Evolutionary conservation across 768 basidiomycete species (phyloP).

Genomic region (Mycena maculata): DNA sequence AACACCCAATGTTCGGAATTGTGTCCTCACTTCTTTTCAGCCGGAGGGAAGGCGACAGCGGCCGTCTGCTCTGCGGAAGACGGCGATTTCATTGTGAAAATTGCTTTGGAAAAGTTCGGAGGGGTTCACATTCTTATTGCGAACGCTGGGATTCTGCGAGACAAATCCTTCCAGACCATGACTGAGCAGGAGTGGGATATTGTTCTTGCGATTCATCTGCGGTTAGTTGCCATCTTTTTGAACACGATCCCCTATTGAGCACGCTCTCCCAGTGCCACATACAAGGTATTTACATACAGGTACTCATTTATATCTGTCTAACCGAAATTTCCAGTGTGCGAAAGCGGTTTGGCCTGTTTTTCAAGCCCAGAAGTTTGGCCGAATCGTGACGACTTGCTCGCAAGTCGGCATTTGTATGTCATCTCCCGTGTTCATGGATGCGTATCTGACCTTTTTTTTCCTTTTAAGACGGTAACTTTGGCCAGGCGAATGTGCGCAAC

Average conservation of each 20-base stretch:
- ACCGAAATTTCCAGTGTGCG: conserved; percentile 68
- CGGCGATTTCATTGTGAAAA: conserved; percentile 89
- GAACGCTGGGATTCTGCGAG: conserved; percentile 94
- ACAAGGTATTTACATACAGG: conserved; percentile 68
- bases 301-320: not conserved
- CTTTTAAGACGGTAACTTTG: conserved; percentile 87
- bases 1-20: not conserved
- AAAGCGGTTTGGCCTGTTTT: conserved; percentile 98
- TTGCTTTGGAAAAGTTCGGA: conserved; percentile 89
- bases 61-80: conserved; percentile 92
- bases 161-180: conserved; percentile 93
- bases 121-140: conserved; percentile 88
- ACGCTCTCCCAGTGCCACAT: conserved; percentile 74
- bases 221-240: conserved; percentile 47
- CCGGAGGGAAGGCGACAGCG: conserved; percentile 88
- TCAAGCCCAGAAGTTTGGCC: conserved; percentile 95
- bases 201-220: conserved; percentile 88
- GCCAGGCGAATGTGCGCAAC: conserved; percentile 83
- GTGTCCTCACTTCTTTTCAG: conserved; percentile 50
- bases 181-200: conserved; percentile 94
- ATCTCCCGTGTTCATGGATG: not conserved
- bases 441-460: not conserved
- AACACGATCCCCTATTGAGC: not conserved
- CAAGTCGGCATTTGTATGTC: conserved; percentile 91
- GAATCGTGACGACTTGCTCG: conserved; percentile 94